A percentile compares a stretch with the other conserved stretches of the same genome.
Evolutionary conservation across 192 early-diverging fungal genomes (phyloP).

Genomic region (Lobosporangium transversale): DNA sequence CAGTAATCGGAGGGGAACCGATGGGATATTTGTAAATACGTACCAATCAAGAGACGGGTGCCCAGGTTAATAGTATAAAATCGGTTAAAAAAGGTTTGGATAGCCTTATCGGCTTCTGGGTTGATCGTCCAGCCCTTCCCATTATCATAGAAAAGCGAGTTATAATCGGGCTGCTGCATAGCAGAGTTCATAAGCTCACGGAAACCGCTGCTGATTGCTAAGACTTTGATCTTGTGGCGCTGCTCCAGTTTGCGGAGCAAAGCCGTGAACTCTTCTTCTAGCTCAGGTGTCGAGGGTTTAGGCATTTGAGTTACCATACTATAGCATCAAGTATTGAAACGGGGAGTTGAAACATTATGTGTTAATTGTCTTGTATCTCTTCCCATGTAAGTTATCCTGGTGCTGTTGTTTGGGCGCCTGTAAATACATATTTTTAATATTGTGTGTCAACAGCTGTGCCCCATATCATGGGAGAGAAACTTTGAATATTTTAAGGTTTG

Average conservation of each 20-base stretch:
- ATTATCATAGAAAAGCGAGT: constrained; percentile 54
- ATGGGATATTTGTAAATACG: background rate
- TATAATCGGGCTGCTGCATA: constrained; percentile 47
- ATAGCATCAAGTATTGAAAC: constrained; percentile 29
- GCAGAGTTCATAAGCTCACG: constrained; percentile 49
- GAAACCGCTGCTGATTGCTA: constrained; percentile 48
- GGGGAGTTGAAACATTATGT: no score
- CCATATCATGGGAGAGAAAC: no score
- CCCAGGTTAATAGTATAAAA: constrained; percentile 71
- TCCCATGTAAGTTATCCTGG: no score
- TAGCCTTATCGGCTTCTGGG: constrained; percentile 60
- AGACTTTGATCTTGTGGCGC: constrained; percentile 46
- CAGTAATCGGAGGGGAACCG: background rate
- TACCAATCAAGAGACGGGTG: constrained; percentile 66
- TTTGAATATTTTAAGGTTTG: no score
- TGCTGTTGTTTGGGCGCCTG: no score
- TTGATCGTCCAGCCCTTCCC: constrained; percentile 57
- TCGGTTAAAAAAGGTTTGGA: constrained; percentile 68
- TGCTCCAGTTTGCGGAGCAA: constrained; percentile 47
- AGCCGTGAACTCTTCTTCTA: constrained; percentile 49
- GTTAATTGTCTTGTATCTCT: no score
- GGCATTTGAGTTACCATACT: constrained; percentile 60
- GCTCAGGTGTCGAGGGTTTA: constrained; percentile 48
- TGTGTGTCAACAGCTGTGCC: no score
- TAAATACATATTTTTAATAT: no score